Evolutionary conservation across 192 early-diverging fungal genomes (phyloP), one percentile per base, ranked within the genome.

Genomic region (Martensiomyces pterosporus): DNA sequence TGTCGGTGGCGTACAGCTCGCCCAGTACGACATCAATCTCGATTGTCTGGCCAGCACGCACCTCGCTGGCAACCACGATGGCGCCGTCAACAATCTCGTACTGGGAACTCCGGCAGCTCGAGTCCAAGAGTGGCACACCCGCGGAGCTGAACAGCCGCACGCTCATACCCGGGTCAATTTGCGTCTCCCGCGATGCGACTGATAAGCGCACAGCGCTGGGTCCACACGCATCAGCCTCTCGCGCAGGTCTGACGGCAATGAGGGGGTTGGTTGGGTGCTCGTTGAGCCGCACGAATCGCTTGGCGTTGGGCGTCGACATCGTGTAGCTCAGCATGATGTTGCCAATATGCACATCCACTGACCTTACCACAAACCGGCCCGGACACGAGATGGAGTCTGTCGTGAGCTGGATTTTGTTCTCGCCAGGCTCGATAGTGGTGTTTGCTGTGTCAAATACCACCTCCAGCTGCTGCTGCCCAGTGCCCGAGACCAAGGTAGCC

Each of bases 321-420:
- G 43, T 33, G n/a, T 57, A 10, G 2, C 22, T 16, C 16, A 56
- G 40, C 24, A 43, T 46, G 12, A 52, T 34, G 9, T 37, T 45
- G 9, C 60, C 64, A 3, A 75, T 39, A 9, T 9, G 13, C 21
- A 75, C 27, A 15, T 21, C 13, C 13, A 64, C 60, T 1, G 55
- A 27, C 1, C 45, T 33, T 27, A 75, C 49, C 3, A 39, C 41
- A 17, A 67, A 59, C 4, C 39, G 52, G 6, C 64, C 71, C 2
- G 64, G 32, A 25, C 64, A 67, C 42, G 70, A 67, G n/a, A 54
- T 46, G 3, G 44, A 19, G 24, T 56, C 51, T 17, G 50, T 54
- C 0, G 47, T 53, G 46, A 73, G 47, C 12, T 22, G 22, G 17
- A 67, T 47, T 0, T 19, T 5, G 15, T 33, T 56, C 2, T 15